Base-by-base conservation (phyloP, 169 alveolate species). In the Plasmodium fragile region DNA sequence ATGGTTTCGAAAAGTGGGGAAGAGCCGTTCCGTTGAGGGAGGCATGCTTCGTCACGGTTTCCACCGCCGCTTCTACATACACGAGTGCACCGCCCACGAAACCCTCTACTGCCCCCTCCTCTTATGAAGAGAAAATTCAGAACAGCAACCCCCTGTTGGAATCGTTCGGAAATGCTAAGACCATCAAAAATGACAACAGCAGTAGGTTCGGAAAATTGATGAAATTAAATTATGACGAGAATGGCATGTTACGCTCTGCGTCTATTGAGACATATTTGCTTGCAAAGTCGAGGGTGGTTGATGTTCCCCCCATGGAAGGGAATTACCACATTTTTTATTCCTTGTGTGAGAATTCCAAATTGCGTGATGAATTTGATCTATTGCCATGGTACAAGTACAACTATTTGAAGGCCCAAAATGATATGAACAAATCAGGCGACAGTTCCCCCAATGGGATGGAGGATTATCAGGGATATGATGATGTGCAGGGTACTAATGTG, bases 131-230 rank as follows among this genome's bases (percentile, higher is more conserved):
- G 18, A 95, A 95, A 69, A 93, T 98, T 34, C 94, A 98, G 45
- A 99, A 97, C 83, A 98, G 99, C 81, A 99, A 98, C 95, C 99
- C 99, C 18, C 94, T 99, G 11, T 96, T 99, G 92, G 99, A 99
- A 95, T 99, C 99, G 45, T 99, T 99, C 92, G 99, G 99, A 43
- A 99, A 99, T 96, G 99, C 99, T 0, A 98, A 98, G 95, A 99
- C 99, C 16, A 95, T 98, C 34, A 97, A 99, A 92, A 99, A 99
- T 96, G 98, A 98, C 96, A 99, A 99, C 96, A 97, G 99, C 32
- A 96, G 99, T 89, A 97, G 99, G 78, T 99, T 99, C 95, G 99
- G 99, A 7, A 98, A 99, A 96, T 98, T 98, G 92, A 98, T 99
- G 34, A 97, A 98, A 92, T 96, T 99, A 53, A 97, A 97, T 94